These are phyloP conservation scores for Dinochytrium kinnereticum DNA, from an alignment of 371 early-diverging fungal species.

Conservation along the genomic window DNA sequence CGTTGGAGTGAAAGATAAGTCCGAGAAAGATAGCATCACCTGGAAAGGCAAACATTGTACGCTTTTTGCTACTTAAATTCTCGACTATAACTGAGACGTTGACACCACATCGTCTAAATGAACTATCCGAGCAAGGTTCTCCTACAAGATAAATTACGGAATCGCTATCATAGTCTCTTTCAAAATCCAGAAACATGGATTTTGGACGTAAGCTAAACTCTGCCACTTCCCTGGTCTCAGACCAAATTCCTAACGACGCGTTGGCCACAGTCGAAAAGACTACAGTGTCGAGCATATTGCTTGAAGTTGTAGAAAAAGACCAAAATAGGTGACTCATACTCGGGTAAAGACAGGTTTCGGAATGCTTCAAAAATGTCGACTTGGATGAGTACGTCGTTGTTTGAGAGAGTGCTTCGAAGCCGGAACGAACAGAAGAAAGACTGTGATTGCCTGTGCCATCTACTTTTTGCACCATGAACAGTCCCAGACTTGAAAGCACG, in stretches of 20 bases:
- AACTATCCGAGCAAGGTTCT: neutral
- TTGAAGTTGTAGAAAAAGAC: neutral
- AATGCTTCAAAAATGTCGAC: neutral
- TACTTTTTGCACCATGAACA: neutral
- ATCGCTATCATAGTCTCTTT: slow-evolving; percentile 1
- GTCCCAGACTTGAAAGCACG: neutral
- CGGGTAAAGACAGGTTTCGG: neutral
- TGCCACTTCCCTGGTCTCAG: neutral
- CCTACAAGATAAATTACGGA: neutral
- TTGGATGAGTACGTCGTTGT: neutral
- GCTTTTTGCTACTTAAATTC: neutral
- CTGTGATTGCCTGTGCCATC: neutral
- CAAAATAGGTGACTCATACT: neutral
- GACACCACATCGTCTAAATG: neutral
- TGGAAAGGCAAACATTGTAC: slow-evolving; percentile 20
- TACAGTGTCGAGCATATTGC: neutral
- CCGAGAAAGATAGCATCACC: slow-evolving; percentile 2
- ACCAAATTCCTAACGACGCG: neutral
- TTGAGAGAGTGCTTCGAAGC: too few species aligned
- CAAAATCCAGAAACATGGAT: neutral
- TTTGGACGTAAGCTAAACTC: neutral
- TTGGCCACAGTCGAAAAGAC: neutral
- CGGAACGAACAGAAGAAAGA: neutral
- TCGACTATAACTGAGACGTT: neutral
- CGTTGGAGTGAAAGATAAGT: slow-evolving; percentile 27